Evolutionary conservation across 1,284 basidiomycete genomes (phyloP).

Genomic region (Coriolopsis trogii): DNA sequence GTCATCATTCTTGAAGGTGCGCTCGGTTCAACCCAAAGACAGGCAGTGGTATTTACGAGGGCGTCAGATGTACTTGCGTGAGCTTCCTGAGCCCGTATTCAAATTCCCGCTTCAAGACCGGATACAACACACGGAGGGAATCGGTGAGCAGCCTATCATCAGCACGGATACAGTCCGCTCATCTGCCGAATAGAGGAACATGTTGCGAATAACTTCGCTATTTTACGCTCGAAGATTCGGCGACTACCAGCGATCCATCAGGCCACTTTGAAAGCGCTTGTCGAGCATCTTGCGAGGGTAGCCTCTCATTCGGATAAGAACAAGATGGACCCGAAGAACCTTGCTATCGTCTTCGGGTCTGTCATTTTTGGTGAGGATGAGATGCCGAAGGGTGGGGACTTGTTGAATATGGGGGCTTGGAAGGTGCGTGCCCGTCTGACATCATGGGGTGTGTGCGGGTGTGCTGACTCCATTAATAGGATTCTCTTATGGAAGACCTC

Average conservation of each 20-base stretch:
- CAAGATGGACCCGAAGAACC: slow-evolving; percentile 94
- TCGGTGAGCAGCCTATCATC: slow-evolving; percentile 48
- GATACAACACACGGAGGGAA: slow-evolving; percentile 78
- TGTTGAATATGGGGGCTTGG: slow-evolving; percentile 68
- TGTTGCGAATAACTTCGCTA: slow-evolving; percentile 68
- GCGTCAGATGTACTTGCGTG: slow-evolving; percentile 80
- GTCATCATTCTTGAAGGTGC: slow-evolving; percentile 89
- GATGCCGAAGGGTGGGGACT: slow-evolving; percentile 71
- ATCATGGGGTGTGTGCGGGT: not conserved
- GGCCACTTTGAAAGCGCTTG: slow-evolving; percentile 83
- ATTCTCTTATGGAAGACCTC: slow-evolving; percentile 86
- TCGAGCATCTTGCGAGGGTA: slow-evolving; percentile 88
- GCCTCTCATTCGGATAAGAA: slow-evolving; percentile 73
- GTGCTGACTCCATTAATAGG: slow-evolving; percentile 47
- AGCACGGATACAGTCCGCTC: no score
- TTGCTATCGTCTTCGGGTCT: slow-evolving; percentile 84
- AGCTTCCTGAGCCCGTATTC: slow-evolving; percentile 94
- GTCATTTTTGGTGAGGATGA: slow-evolving; percentile 93
- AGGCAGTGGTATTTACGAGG: not conserved
- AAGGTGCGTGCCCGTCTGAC: slow-evolving; percentile 59
- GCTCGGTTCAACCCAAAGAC: slow-evolving; percentile 14
- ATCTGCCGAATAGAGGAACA: slow-evolving; percentile 59
- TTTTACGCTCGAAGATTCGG: slow-evolving; percentile 81
- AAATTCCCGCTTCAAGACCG: slow-evolving; percentile 83
- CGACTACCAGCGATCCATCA: slow-evolving; percentile 88